phyloP scores from a whole-genome alignment of 2,329 filamentous ascomycete genomes.

The Epichloe sylvatica region DNA sequence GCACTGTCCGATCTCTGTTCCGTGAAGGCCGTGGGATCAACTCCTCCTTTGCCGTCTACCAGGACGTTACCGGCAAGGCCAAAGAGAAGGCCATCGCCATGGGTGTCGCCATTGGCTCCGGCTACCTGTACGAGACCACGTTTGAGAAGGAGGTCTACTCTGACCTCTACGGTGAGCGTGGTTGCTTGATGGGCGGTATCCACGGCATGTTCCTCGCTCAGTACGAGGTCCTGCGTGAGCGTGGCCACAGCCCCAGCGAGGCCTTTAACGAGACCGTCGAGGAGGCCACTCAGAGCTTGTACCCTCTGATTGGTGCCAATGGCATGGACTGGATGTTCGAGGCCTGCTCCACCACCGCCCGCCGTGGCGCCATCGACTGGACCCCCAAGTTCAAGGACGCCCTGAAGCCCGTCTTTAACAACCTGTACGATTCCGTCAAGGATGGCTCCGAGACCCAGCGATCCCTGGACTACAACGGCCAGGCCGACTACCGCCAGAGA shows the following conservation, averaged over 20 bases:
- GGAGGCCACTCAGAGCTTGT: conserved; percentile 95
- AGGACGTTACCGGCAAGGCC: conserved; percentile 95
- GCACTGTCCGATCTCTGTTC: conserved; percentile 97
- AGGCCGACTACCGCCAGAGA: conserved; percentile 89
- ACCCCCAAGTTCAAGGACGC: conserved; percentile 92
- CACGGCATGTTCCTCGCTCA: conserved; percentile 99
- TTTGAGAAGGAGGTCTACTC: conserved; percentile 99
- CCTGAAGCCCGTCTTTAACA: conserved; percentile 97
- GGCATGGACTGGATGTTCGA: conserved; percentile 99
- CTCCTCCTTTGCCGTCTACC: conserved; percentile 95
- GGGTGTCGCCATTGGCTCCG: conserved; percentile 90
- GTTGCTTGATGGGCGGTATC: conserved; percentile 99
- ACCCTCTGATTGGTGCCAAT: conserved; percentile 92
- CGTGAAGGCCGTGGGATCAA: conserved; percentile 99
- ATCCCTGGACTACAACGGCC: conserved; percentile 93
- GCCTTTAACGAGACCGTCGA: conserved; percentile 99
- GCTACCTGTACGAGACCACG: conserved; percentile 99
- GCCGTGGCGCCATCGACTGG: conserved; percentile 98
- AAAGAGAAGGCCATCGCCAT: conserved; percentile 96
- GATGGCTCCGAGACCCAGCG: conserved; percentile 90
- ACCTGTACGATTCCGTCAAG: conserved; percentile 85
- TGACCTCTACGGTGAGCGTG: conserved; percentile 98
- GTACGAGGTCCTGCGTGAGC: conserved; percentile 99
- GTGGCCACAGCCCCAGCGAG: conserved; percentile 92
- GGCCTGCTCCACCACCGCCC: conserved; percentile 96